phyloP scores from a whole-genome alignment of 2,329 filamentous ascomycete species.

The Xylariales sp. region DNA sequence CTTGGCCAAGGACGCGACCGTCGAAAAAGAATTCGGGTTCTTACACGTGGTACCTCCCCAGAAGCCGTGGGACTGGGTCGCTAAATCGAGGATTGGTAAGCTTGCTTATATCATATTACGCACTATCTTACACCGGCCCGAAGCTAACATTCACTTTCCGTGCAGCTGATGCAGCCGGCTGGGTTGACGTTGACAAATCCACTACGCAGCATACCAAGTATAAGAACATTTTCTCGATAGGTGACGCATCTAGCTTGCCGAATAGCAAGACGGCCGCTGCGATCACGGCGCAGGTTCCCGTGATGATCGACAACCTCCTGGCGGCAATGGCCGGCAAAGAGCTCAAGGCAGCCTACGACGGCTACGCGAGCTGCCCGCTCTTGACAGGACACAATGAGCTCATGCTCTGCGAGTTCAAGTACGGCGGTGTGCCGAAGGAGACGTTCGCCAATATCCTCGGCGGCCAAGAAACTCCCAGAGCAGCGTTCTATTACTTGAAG shows the following conservation, averaged over 20 bases:
- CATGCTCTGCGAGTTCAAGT: conserved; percentile 62
- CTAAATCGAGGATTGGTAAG: conserved; percentile 53
- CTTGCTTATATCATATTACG: background rate
- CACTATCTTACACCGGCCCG: background rate
- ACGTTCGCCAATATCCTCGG: conserved; percentile 53
- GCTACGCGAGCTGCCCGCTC: conserved; percentile 60
- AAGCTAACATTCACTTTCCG: conserved; percentile 62
- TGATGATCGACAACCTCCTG: conserved; percentile 57
- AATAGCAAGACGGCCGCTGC: conserved; percentile 60
- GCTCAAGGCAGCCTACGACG: conserved; percentile 53
- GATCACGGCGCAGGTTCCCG: conserved; percentile 57
- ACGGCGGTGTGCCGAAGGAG: conserved; percentile 59
- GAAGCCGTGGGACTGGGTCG: conserved; percentile 51
- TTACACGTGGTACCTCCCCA: conserved; percentile 54
- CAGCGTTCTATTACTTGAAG: conserved; percentile 57
- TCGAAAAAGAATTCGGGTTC: conserved; percentile 52
- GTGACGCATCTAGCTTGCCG: conserved; percentile 54
- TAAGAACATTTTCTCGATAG: conserved; percentile 55
- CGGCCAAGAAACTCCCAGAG: conserved; percentile 55
- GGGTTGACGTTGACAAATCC: conserved; percentile 51
- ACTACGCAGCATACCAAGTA: conserved; percentile 52
- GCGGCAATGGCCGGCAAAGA: conserved; percentile 51
- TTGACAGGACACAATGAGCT: conserved; percentile 58
- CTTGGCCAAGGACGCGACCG: conserved; percentile 48
- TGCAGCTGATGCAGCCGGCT: conserved; percentile 56